Evolutionary conservation across 768 basidiomycete genomes (phyloP).

Genomic region (Leccinum boreale): DNA sequence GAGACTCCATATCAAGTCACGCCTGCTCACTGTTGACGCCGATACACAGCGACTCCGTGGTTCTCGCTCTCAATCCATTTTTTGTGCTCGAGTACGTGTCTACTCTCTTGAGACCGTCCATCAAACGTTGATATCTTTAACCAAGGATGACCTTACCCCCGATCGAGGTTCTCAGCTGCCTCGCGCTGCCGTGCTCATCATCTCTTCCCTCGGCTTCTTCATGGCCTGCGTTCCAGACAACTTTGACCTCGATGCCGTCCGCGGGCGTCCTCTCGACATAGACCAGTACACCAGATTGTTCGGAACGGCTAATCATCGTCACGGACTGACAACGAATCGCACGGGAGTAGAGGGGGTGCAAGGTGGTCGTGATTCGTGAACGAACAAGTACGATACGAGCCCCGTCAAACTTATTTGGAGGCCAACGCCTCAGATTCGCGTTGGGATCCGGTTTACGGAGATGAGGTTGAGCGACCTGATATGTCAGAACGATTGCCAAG

Average conservation of each 20-base stretch:
- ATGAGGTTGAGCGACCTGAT: conserved; percentile 92
- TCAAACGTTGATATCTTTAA: neutral
- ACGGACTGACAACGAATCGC: neutral
- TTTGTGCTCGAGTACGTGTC: conserved; percentile 87
- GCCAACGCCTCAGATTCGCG: conserved; percentile 76
- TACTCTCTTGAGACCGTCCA: neutral
- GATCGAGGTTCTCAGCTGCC: conserved; percentile 82
- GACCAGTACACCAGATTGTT: conserved; percentile 90
- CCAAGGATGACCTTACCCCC: conserved; percentile 88
- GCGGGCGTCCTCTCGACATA: conserved; percentile 86
- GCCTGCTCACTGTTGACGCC: neutral
- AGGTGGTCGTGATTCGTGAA: conserved; percentile 79
- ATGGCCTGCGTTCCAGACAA: conserved; percentile 79
- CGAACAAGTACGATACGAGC: conserved; percentile 60
- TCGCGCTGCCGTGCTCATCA: conserved; percentile 82
- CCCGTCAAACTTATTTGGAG: conserved; percentile 98
- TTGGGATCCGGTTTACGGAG: conserved; percentile 90
- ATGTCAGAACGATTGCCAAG: conserved; percentile 97
- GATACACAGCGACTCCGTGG: conserved; percentile 74
- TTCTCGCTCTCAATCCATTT: conserved; percentile 92
- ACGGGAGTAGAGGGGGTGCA: conserved; percentile 69
- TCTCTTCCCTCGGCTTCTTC: conserved; percentile 90
- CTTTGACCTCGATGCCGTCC: conserved; percentile 83
- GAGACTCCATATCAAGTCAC: conserved; percentile 20
- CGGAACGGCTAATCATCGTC: conserved; percentile 56